Evolutionary conservation across 371 early-diverging fungal genomes (phyloP).

Genomic region (Lichtheimia corymbifera): DNA sequence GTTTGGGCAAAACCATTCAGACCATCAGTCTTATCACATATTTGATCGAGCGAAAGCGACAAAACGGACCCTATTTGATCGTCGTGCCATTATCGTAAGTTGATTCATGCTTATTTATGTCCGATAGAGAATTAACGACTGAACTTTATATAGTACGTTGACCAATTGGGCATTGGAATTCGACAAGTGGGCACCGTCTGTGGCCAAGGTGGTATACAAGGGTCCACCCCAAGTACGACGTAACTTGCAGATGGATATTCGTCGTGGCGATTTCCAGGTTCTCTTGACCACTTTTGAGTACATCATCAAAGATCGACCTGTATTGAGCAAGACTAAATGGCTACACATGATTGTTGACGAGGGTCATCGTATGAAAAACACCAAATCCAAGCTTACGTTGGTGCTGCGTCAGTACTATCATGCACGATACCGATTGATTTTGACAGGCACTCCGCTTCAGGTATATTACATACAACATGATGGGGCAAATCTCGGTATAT

Average conservation of each 20-base stretch:
- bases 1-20: constrained; percentile 97
- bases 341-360: constrained; percentile 97
- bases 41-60: constrained; percentile 88
- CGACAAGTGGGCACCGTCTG: constrained; percentile 97
- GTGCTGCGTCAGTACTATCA: constrained; percentile 84
- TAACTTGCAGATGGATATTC: constrained; percentile 70
- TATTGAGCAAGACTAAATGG: constrained; percentile 89
- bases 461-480: constrained; percentile 23
- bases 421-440: constrained; percentile 92
- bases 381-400: constrained; percentile 83
- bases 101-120: background rate
- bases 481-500: background rate
- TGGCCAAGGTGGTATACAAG: constrained; percentile 88
- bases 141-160: constrained; percentile 57
- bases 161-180: constrained; percentile 98
- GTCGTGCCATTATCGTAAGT: constrained; percentile 90
- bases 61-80: constrained; percentile 92
- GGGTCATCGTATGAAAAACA: constrained; percentile 98
- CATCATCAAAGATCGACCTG: constrained; percentile 87
- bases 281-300: constrained; percentile 98
- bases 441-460: constrained; percentile 99
- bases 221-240: constrained; percentile 78
- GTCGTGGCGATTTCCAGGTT: constrained; percentile 86
- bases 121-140: background rate
- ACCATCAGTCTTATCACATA: constrained; percentile 96